These are phyloP conservation scores for Tulasnella sp. DNA, from an alignment of 768 basidiomycete genomes.

Conservation along the genomic window DNA sequence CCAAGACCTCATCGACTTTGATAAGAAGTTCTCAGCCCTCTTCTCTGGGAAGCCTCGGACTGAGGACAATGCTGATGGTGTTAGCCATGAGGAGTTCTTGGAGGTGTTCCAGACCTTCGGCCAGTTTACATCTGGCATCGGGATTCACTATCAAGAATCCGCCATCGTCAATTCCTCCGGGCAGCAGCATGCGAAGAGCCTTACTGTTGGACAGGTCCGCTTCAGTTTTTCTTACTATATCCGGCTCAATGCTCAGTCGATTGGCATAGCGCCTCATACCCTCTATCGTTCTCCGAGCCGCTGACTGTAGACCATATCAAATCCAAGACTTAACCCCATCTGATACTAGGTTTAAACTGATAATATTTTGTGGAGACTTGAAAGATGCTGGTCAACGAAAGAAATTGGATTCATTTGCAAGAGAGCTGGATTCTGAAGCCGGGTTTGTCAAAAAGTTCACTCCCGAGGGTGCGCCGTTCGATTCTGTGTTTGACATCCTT, in stretches of 20 bases:
- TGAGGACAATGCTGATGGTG: conserved; percentile 44
- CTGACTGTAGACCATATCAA: conserved; percentile 49
- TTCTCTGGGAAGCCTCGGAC: conserved; percentile 65
- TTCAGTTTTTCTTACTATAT: neutral
- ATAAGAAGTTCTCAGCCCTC: conserved; percentile 58
- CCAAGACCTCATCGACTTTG: conserved; percentile 67
- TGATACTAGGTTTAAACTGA: conserved; percentile 52
- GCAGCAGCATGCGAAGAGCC: conserved; percentile 41
- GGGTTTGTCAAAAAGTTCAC: conserved; percentile 37
- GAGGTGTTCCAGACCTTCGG: conserved; percentile 52
- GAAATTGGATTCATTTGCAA: conserved; percentile 38
- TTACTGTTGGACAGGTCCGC: conserved; percentile 44
- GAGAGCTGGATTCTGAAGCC: conserved; percentile 34
- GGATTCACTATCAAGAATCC: conserved; percentile 51
- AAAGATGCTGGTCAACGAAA: conserved; percentile 35
- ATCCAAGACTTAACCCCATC: conserved; percentile 53
- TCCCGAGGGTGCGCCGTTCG: conserved; percentile 31
- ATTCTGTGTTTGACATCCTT: conserved; percentile 36
- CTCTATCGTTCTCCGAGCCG: conserved; percentile 47
- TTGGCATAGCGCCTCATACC: conserved; percentile 46
- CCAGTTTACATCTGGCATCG: conserved; percentile 51
- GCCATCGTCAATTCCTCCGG: conserved; percentile 41
- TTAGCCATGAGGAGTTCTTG: conserved; percentile 48
- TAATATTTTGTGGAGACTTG: conserved; percentile 52
- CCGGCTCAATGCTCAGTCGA: neutral